Evolutionary conservation across 106 monocot species (phyloP).

Genomic region (Alisma plantagoaquatica): DNA sequence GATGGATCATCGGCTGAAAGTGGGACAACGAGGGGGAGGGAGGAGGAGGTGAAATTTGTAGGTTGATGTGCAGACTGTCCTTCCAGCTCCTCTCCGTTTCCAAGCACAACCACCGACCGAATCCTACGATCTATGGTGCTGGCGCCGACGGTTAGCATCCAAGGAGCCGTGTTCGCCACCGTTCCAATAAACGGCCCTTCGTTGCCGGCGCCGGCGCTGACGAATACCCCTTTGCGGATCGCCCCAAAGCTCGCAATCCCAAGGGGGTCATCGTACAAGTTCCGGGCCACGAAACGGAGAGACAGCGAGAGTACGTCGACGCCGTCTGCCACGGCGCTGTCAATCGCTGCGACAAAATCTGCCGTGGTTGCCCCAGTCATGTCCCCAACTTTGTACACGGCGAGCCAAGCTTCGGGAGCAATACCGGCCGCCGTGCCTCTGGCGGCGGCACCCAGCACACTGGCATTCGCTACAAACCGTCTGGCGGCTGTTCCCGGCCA

Average conservation of each 20-base stretch:
- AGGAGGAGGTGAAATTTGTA: too few species aligned
- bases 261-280: too few species aligned
- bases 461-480: neutral
- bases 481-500: too few species aligned
- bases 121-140: too few species aligned
- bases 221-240: constrained; percentile 43
- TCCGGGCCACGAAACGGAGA: too few species aligned
- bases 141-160: constrained; percentile 42
- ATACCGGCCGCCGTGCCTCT: neutral
- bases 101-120: too few species aligned
- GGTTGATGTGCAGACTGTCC: too few species aligned
- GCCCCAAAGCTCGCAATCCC: too few species aligned
- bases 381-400: neutral
- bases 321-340: neutral
- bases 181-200: constrained; percentile 21
- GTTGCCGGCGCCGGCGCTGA: constrained; percentile 43
- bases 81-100: too few species aligned
- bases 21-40: too few species aligned
- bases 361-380: neutral
- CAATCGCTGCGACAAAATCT: neutral
- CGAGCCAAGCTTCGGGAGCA: neutral
- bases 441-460: neutral
- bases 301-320: too few species aligned
- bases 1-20: too few species aligned
- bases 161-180: constrained; percentile 36